Percentiles rank a stretch among this genome's conserved stretches.
Evolutionary conservation across 257 asterid species (phyloP).

Genomic region (Coffea eugenioides): DNA sequence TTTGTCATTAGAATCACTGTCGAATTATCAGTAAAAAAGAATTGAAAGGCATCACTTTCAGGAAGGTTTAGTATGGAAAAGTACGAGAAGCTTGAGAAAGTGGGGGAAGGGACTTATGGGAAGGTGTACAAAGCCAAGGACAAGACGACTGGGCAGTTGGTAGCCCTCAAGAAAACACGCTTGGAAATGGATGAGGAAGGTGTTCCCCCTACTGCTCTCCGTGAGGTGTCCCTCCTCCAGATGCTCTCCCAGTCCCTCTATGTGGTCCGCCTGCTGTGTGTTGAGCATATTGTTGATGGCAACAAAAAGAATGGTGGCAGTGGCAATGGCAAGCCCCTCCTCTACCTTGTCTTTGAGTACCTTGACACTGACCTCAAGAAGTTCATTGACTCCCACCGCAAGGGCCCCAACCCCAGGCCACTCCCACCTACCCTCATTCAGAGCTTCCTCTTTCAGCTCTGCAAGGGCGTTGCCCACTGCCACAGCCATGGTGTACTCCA

Average conservation of each 20-base stretch:
- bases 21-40: background rate
- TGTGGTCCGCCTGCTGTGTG: constrained; percentile 82
- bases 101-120: constrained; percentile 97
- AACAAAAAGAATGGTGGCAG: constrained; percentile 41
- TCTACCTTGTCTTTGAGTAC: constrained; percentile 90
- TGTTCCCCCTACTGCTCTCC: constrained; percentile 87
- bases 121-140: constrained; percentile 97
- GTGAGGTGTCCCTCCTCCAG: constrained; percentile 92
- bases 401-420: constrained; percentile 73
- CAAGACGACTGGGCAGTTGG: constrained; percentile 80
- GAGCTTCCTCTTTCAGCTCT: constrained; percentile 79
- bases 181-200: constrained; percentile 99
- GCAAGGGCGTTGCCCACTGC: constrained; percentile 92
- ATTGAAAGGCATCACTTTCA: background rate
- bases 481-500: constrained; percentile 97
- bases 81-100: constrained; percentile 93
- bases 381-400: constrained; percentile 79
- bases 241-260: constrained; percentile 91
- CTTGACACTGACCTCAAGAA: constrained; percentile 91
- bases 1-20: background rate
- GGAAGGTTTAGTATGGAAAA: constrained; percentile 37
- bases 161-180: constrained; percentile 92
- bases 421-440: constrained; percentile 59
- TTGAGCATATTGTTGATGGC: constrained; percentile 64
- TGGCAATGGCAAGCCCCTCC: constrained; percentile 76